A percentile compares a stretch with the other conserved stretches of the same genome.
Conservation (phyloP, 345 rosid species). For the Fremontodendron californicum region DNA sequence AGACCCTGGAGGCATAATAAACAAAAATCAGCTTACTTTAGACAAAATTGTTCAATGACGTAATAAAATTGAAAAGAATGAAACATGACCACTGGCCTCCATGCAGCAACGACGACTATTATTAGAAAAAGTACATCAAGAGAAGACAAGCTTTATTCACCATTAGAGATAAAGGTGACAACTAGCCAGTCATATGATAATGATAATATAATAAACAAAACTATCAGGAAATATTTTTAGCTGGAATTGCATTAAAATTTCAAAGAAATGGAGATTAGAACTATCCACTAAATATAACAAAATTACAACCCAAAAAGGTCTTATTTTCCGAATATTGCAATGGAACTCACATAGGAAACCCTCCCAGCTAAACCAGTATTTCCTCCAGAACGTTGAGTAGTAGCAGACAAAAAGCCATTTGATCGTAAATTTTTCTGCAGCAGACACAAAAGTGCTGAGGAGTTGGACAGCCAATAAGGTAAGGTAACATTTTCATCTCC, state of each 20-base stretch:
- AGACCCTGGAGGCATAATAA: slow-evolving; percentile 47
- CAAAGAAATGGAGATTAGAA: background rate
- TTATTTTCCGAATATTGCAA: background rate
- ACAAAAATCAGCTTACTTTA: slow-evolving; percentile 18
- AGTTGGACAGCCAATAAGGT: slow-evolving; percentile 92
- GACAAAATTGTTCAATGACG: background rate
- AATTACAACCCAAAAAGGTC: background rate
- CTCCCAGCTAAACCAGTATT: slow-evolving; percentile 62
- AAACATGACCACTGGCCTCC: background rate
- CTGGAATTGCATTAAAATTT: background rate
- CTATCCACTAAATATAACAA: background rate
- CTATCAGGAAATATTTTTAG: background rate
- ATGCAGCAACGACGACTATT: background rate
- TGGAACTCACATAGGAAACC: slow-evolving; percentile 56
- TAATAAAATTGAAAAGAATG: background rate
- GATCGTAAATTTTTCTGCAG: slow-evolving; percentile 83
- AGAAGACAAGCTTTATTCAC: background rate
- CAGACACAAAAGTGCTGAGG: slow-evolving; percentile 95
- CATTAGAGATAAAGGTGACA: background rate
- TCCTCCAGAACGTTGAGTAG: slow-evolving; percentile 50
- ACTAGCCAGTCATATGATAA: background rate
- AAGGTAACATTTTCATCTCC: slow-evolving; percentile 62
- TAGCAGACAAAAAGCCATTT: slow-evolving; percentile 62
- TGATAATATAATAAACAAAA: background rate
- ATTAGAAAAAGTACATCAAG: background rate